Evolutionary conservation across 306 rosid species (phyloP), one percentile per base, ranked within the genome.

Genomic region (Pyrus communis): DNA sequence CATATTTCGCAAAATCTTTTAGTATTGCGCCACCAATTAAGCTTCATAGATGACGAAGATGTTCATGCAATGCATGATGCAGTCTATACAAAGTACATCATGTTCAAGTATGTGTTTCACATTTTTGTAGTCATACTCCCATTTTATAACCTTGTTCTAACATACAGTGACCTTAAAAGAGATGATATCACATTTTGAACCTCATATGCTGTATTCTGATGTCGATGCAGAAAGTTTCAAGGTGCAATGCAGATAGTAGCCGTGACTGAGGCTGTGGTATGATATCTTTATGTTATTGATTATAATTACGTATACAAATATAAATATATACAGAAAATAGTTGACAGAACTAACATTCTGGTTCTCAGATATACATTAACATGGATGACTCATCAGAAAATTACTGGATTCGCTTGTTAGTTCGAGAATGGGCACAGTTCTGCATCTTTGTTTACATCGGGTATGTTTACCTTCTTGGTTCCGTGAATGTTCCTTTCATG

Each of bases 161-260:
- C 51, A 57, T 75, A 67, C 14, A 4, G 31, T 10, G 13, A 35
- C 33, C 35, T 43, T 46, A 45, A 65, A n/a, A 52, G 38, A 67
- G 77, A 81, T 71, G 23, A 75, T 21, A 55, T 78, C 31, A 49
- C 28, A 69, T 64, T 80, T 75, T 52, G 31, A 73, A 25, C n/a
- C 75, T 40, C 25, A 42, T 84, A 49, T 67, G 18, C 38, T 70
- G 30, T 33, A 70, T 86, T 27, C 31, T 62, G 80, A 74, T 49
- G 11, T 75, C 49, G 58, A 64, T 79, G 68, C 87, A 96, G 99
- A 84, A 96, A 91, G 80, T 96, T 96, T 79, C 97, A 91, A 80
- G 96, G 87, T 69, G 93, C 96, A 63, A 96, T 96, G 99, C 99
- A 96, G 90, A 88, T 96, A 58, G 93, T 96, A 63, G 99, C 98